Evolutionary conservation across 805 yeast genomes (phyloP).

Genomic region (Spathaspora boniae): DNA sequence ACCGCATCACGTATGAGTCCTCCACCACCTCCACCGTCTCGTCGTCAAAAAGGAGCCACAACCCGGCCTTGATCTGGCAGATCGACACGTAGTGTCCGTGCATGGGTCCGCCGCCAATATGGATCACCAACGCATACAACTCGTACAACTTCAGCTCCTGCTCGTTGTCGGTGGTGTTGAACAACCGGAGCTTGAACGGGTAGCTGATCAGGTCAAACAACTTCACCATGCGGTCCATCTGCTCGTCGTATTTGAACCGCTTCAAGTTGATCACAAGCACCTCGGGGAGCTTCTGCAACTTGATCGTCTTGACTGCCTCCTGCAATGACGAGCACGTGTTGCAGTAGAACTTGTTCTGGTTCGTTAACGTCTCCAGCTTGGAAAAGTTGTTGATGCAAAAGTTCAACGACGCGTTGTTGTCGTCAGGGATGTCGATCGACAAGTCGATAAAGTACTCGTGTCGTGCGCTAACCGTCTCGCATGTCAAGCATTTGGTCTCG

Average conservation of each 20-base stretch:
- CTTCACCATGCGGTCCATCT: constrained; percentile 75
- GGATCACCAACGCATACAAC: constrained; percentile 82
- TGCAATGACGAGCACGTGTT: constrained; percentile 86
- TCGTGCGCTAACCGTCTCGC: constrained; percentile 77
- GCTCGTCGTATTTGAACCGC: constrained; percentile 88
- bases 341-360: constrained; percentile 88
- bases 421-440: constrained; percentile 76
- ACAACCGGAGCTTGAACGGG: constrained; percentile 67
- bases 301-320: constrained; percentile 90
- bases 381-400: constrained; percentile 78
- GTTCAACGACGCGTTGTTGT: constrained; percentile 56
- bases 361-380: constrained; percentile 79
- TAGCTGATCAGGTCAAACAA: constrained; percentile 82
- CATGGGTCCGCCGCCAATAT: constrained; percentile 96
- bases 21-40: constrained; percentile 89
- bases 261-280: constrained; percentile 81
- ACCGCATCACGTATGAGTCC: constrained; percentile 76
- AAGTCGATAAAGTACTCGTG: constrained; percentile 87
- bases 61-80: constrained; percentile 69
- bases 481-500: constrained; percentile 84
- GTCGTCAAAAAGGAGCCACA: constrained; percentile 94
- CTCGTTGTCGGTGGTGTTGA: constrained; percentile 57
- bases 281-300: constrained; percentile 72
- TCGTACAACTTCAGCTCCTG: constrained; percentile 57
- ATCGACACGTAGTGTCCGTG: constrained; percentile 94